phyloP scores from a whole-genome alignment of 371 early-diverging fungal genomes.

The Sanchytrium tribonematis region DNA sequence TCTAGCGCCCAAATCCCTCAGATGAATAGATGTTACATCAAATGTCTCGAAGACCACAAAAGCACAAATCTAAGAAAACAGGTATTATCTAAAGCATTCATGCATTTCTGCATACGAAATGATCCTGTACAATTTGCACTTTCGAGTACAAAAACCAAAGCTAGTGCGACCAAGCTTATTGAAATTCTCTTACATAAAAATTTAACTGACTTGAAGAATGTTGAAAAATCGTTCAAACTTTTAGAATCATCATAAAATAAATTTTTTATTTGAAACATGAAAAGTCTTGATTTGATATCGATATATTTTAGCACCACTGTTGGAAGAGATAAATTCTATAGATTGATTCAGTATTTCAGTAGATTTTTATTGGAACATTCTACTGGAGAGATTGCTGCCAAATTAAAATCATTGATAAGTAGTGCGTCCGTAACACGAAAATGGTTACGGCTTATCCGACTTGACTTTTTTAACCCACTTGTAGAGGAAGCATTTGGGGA shows the following conservation, averaged over 20 bases:
- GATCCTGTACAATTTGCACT: not conserved
- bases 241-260: not conserved
- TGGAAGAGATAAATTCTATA: conserved; percentile 46
- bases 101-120: not conserved
- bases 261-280: not conserved
- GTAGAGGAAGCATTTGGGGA: not conserved
- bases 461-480: not conserved
- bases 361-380: conserved; percentile 16
- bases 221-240: not conserved
- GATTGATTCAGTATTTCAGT: conserved; percentile 41
- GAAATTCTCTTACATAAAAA: not conserved
- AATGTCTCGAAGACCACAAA: not conserved
- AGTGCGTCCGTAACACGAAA: not conserved
- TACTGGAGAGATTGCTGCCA: not conserved
- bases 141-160: not conserved
- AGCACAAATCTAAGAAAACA: not conserved
- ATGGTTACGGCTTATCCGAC: not conserved
- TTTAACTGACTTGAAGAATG: not conserved
- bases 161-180: not conserved
- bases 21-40: not conserved
- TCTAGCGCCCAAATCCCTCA: no score
- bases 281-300: not conserved
- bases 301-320: conserved; percentile 16
- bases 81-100: not conserved
- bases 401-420: not conserved